A percentile compares a stretch with the other conserved stretches of the same genome.
Conservation (phyloP, 345 rosid genomes). For the Corymbia maculata region DNA sequence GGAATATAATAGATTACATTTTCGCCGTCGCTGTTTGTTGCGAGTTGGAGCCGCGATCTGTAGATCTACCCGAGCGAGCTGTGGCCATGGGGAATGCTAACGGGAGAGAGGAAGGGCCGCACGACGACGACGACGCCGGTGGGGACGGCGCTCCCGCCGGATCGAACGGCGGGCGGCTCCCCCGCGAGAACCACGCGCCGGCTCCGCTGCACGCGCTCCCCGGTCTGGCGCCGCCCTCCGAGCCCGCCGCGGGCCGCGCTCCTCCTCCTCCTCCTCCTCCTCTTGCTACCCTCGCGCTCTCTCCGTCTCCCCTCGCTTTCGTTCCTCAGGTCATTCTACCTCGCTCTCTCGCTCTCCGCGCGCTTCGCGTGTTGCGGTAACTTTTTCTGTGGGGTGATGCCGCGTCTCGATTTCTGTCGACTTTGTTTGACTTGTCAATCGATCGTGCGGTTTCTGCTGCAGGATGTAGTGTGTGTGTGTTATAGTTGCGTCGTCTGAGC, state of each 20-base stretch:
- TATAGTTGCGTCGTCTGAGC: neutral
- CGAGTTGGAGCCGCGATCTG: neutral
- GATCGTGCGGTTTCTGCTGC: neutral
- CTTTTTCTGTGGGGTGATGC: neutral
- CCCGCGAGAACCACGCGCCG: conserved; percentile 10
- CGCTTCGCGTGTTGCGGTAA: neutral
- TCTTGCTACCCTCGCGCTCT: conserved; percentile 31
- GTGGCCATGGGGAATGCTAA: conserved; percentile 73
- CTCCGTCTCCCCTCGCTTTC: conserved; percentile 57
- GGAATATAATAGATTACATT: neutral
- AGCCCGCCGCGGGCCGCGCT: conserved; percentile 28
- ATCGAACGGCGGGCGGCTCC: conserved; percentile 21
- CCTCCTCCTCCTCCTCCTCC: conserved; percentile 18
- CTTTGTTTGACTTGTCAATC: neutral
- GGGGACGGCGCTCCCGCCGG: conserved; percentile 13
- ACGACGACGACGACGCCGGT: conserved; percentile 1
- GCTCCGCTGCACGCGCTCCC: neutral
- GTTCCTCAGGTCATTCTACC: conserved; percentile 54
- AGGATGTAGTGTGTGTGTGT: neutral
- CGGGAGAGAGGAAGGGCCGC: conserved; percentile 36
- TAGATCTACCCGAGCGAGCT: neutral
- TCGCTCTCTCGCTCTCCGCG: neutral
- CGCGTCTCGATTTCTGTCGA: neutral
- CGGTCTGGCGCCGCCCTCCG: conserved; percentile 14
- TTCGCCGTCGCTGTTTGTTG: neutral